phyloP scores from a whole-genome alignment of 148 eudicot genomes.

The Arctostaphylos glauca region DNA sequence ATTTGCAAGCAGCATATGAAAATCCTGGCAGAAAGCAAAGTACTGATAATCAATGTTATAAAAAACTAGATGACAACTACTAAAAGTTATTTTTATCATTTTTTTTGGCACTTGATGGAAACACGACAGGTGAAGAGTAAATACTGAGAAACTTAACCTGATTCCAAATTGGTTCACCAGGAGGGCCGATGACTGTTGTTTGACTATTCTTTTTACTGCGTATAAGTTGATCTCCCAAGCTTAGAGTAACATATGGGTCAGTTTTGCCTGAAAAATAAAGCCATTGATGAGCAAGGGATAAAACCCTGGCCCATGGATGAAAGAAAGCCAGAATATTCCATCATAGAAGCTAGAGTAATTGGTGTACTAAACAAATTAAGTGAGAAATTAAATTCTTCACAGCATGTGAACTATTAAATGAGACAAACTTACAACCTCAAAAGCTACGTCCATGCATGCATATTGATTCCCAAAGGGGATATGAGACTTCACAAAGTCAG shows the following conservation, averaged over 20 bases:
- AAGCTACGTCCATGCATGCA: neutral
- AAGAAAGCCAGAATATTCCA: neutral
- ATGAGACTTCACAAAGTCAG: neutral
- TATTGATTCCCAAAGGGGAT: too few relatives aligned
- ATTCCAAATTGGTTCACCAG: slow-evolving; percentile 99
- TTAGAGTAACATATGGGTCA: slow-evolving; percentile 82
- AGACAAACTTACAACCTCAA: neutral
- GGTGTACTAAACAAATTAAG: neutral
- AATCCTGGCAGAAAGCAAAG: slow-evolving; percentile 53
- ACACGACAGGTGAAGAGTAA: neutral
- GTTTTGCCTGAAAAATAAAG: slow-evolving; percentile 69
- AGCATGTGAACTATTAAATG: neutral
- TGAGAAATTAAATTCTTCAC: neutral
- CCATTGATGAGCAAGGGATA: neutral
- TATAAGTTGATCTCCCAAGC: slow-evolving; percentile 85
- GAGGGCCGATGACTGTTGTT: slow-evolving; percentile 93
- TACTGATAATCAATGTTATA: neutral
- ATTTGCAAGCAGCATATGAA: slow-evolving; percentile 77
- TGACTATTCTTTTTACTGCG: slow-evolving; percentile 94
- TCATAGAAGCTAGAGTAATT: neutral
- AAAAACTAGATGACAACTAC: neutral
- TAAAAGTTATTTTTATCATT: neutral
- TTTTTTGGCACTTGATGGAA: neutral
- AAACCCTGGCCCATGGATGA: neutral
- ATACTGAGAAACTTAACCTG: slow-evolving; percentile 52